Conservation (phyloP, 2,329 filamentous ascomycete genomes). For the Diaporthe batatas region DNA sequence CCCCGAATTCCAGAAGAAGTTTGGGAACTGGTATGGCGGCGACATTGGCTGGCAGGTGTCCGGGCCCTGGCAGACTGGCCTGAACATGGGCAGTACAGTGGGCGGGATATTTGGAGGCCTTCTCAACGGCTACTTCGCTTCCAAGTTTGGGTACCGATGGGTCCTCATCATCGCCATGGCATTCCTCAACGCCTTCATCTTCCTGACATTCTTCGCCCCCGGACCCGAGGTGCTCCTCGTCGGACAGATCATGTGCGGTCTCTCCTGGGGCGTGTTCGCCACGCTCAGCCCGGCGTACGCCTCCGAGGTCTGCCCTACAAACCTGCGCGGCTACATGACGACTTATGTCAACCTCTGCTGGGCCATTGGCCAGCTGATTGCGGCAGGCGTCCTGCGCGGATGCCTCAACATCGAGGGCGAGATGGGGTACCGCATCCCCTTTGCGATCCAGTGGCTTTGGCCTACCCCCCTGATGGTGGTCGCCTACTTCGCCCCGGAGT, state of each 20-base stretch:
- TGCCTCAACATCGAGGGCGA: constrained; percentile 7
- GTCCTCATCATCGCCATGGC: constrained; percentile 59
- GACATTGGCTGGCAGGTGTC: constrained; percentile 55
- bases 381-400: constrained; percentile 13
- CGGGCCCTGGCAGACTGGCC: constrained; percentile 63
- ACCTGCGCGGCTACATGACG: constrained; percentile 28
- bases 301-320: constrained; percentile 42
- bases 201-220: constrained; percentile 60
- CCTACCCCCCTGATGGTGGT: constrained; percentile 42
- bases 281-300: constrained; percentile 62
- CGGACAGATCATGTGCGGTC: constrained; percentile 60
- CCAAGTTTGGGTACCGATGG: constrained; percentile 58
- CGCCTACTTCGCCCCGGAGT: constrained; percentile 58
- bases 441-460: constrained; percentile 47
- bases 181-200: constrained; percentile 57
- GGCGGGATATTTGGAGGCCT: constrained; percentile 64
- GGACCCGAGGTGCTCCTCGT: constrained; percentile 54
- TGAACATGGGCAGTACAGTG: constrained; percentile 54
- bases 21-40: constrained; percentile 48
- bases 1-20: constrained; percentile 46
- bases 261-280: constrained; percentile 61
- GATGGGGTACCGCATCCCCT: constrained; percentile 47
- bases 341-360: constrained; percentile 29
- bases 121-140: constrained; percentile 60
- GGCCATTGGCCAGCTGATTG: constrained; percentile 27